Conservation (phyloP, 192 early-diverging fungal species). For the Entomortierella chlamydospora region DNA sequence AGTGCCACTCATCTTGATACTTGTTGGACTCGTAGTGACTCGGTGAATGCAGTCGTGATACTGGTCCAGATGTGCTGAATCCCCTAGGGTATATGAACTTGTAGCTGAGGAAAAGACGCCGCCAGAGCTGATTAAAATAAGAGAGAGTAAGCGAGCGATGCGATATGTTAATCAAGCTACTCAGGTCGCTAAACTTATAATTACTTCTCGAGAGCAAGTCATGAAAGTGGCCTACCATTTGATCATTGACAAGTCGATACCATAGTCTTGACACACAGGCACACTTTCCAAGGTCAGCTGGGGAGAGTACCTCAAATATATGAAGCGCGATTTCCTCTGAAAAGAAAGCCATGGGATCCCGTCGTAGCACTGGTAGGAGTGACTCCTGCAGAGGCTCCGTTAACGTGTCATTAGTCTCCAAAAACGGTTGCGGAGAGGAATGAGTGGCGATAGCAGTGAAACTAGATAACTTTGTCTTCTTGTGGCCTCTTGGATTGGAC, state of each 20-base stretch:
- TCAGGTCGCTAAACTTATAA: too few species aligned
- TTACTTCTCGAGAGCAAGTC: too few species aligned
- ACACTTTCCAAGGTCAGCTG: slow-evolving; percentile 32
- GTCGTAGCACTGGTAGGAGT: neutral
- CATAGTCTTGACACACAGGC: slow-evolving; percentile 42
- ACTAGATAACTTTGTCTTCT: neutral
- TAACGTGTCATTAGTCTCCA: neutral
- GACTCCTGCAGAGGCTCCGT: neutral
- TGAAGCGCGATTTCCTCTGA: slow-evolving; percentile 46
- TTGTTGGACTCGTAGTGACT: neutral
- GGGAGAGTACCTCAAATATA: slow-evolving; percentile 32
- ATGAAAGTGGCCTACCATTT: slow-evolving; percentile 43
- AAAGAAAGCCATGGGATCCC: slow-evolving; percentile 43
- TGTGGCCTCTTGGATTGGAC: neutral
- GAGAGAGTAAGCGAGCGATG: too few species aligned
- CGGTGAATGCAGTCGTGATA: neutral
- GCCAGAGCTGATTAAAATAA: slow-evolving; percentile 27
- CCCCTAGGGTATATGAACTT: slow-evolving; percentile 39
- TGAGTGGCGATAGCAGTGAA: neutral
- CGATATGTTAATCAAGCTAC: too few species aligned
- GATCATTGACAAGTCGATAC: slow-evolving; percentile 51
- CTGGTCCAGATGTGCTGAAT: neutral
- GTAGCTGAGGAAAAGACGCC: slow-evolving; percentile 34
- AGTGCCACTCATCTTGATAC: neutral
- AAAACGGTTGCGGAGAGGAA: neutral